Base-by-base conservation (phyloP, 2,329 filamentous ascomycete species). In the Pseudopithomyces maydicus region DNA sequence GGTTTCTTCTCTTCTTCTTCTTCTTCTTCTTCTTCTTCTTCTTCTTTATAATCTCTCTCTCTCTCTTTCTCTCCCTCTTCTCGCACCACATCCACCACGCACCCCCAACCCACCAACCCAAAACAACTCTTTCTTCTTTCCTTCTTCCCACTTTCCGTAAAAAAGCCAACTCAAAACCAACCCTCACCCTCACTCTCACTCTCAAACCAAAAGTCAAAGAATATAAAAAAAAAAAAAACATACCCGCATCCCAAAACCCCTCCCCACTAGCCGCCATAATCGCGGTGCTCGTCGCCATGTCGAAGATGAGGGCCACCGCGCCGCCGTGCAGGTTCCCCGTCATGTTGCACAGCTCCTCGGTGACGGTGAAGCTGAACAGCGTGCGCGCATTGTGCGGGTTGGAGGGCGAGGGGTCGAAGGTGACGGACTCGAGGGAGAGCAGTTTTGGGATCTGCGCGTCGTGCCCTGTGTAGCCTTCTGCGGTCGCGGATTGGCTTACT, bases 291-390 rank as follows among this genome's bases (percentile, higher is more conserved):
- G 80, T 82, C 53, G 79, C 77, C 71, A 85, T 81, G 64, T 87
- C 85, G 57, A 84, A 84, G 42, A 85, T 81, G 5, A 83, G 72
- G 0, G 81, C 79, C 2, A 82, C 81, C 2, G 81, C 82, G 6
- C 82, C 83, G 19, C 83, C 83, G 64, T 85, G 83, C 59, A 85
- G 75, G 32, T 79, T 81, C 1, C 77, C 77, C 32, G 76, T 74
- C 43, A 76, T 65, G 66, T 85, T 85, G 58, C 78, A 77, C 51
- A 84, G 79, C 45, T 71, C 67, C 11, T 66, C 64, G 10, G 78
- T 74, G 15, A 84, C 79, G 3, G 64, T 71, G 57, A 85, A 75
- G 20, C 74, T 75, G 64, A 79, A 83, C 4, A 77, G 74, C 2
- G 73, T 74, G 0, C 72, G 75, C 10, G 77, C 70, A 14, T 73